A percentile compares a stretch with the other conserved stretches of the same genome.
Evolutionary conservation across 192 early-diverging fungal species (phyloP).

Genomic region (Coemansia sp.): DNA sequence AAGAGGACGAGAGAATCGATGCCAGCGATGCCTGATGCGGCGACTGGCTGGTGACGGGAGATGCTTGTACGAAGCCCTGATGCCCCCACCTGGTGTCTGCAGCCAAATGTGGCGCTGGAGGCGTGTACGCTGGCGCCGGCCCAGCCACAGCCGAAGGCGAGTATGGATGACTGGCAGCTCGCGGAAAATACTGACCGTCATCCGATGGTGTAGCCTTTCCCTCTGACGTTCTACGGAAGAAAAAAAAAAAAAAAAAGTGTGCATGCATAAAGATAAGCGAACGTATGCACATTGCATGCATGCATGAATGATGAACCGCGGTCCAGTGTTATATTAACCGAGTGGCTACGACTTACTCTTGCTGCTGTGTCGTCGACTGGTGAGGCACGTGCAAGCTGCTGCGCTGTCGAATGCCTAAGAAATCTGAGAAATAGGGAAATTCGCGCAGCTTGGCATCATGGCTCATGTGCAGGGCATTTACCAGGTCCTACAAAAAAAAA

Average conservation of each 20-base stretch:
- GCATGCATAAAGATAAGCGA: not conserved
- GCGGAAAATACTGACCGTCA: conserved; percentile 24
- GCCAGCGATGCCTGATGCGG: conserved; percentile 20
- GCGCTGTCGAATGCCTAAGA: conserved; percentile 46
- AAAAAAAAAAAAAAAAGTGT: not conserved
- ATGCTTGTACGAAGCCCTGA: not conserved
- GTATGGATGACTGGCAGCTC: not conserved
- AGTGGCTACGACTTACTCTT: conserved; percentile 39
- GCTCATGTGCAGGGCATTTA: conserved; percentile 53
- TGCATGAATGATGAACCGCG: not conserved
- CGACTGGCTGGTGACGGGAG: not conserved
- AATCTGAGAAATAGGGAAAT: conserved; percentile 51
- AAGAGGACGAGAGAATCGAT: conserved; percentile 13
- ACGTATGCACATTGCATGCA: conserved; percentile 9
- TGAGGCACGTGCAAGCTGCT: conserved; percentile 19
- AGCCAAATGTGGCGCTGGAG: conserved; percentile 11
- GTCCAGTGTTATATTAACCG: not conserved
- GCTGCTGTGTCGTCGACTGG: conserved; percentile 2
- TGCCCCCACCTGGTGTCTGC: not conserved
- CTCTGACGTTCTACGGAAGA: conserved; percentile 32
- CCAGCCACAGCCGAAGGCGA: not conserved
- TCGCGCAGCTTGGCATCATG: conserved; percentile 55
- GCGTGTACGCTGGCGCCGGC: conserved; percentile 1
- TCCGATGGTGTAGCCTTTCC: conserved; percentile 31
- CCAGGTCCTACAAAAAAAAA: conserved; percentile 31